phyloP scores from a whole-genome alignment of 257 asterid genomes.

The Prunella vulgaris region DNA sequence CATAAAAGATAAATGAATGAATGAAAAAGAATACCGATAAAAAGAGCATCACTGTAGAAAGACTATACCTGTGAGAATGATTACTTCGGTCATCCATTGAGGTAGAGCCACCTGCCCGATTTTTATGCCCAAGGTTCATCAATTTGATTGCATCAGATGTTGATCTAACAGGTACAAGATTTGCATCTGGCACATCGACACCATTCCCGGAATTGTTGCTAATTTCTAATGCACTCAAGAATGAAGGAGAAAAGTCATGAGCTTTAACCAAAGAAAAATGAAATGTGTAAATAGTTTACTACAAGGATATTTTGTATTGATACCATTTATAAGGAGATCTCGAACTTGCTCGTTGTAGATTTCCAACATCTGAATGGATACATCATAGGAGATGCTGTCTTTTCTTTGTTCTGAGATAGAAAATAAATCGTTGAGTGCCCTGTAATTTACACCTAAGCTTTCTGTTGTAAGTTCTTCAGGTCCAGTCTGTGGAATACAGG shows the following conservation, averaged over 20 bases:
- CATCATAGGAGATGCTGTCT: conserved; percentile 58
- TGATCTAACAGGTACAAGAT: conserved; percentile 54
- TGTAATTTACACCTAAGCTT: conserved; percentile 69
- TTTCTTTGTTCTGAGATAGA: conserved; percentile 68
- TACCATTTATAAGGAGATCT: conserved; percentile 70
- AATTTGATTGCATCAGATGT: conserved; percentile 62
- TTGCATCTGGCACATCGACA: conserved; percentile 71
- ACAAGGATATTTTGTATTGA: conserved; percentile 61
- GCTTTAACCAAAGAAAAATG: neutral
- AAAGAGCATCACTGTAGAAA: neutral
- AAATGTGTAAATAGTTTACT: neutral
- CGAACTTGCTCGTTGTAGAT: conserved; percentile 92
- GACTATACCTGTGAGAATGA: conserved; percentile 77
- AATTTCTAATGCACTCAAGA: conserved; percentile 56
- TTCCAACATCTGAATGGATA: conserved; percentile 88
- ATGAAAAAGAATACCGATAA: neutral
- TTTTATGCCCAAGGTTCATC: conserved; percentile 75
- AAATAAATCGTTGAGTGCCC: conserved; percentile 80
- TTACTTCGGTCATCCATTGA: conserved; percentile 73
- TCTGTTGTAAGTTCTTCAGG: conserved; percentile 58
- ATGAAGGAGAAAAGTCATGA: conserved; percentile 38
- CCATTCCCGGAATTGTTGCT: conserved; percentile 58
- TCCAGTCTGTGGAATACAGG: conserved; percentile 54
- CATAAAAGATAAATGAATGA: neutral
- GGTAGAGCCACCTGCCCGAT: conserved; percentile 59